phyloP scores from a whole-genome alignment of 2,329 filamentous ascomycete genomes.

The Aspergillus ochraceus region DNA sequence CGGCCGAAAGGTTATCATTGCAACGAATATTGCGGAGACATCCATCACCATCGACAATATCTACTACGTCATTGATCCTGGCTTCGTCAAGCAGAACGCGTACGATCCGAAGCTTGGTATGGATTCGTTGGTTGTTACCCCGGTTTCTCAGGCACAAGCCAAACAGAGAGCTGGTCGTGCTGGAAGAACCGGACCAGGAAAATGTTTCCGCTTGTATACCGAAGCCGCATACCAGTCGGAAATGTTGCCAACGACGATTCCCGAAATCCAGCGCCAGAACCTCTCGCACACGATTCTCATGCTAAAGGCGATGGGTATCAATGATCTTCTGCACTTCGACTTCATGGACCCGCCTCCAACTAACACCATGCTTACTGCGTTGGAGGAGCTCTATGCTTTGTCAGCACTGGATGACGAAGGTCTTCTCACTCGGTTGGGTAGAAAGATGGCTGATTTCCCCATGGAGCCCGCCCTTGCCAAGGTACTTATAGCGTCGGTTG shows the following conservation, averaged over 20 bases:
- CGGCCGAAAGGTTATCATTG: slow-evolving; percentile 89
- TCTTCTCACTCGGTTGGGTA: slow-evolving; percentile 81
- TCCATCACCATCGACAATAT: slow-evolving; percentile 98
- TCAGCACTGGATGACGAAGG: slow-evolving; percentile 94
- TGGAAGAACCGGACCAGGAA: slow-evolving; percentile 90
- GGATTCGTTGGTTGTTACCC: slow-evolving; percentile 93
- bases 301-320: slow-evolving; percentile 99
- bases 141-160: slow-evolving; percentile 94
- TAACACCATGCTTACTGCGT: slow-evolving; percentile 93
- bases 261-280: slow-evolving; percentile 95
- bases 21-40: slow-evolving; percentile 97
- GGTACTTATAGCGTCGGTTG: slow-evolving; percentile 81
- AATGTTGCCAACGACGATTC: slow-evolving; percentile 94
- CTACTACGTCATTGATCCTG: slow-evolving; percentile 94
- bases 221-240: slow-evolving; percentile 94
- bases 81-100: slow-evolving; percentile 96
- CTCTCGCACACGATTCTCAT: slow-evolving; percentile 90
- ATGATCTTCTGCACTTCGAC: slow-evolving; percentile 94
- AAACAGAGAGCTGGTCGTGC: slow-evolving; percentile 92
- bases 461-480: slow-evolving; percentile 95
- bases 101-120: slow-evolving; percentile 97
- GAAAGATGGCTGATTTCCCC: slow-evolving; percentile 98
- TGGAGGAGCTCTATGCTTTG: slow-evolving; percentile 92
- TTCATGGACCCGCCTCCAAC: slow-evolving; percentile 99
- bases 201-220: slow-evolving; percentile 93